Evolutionary conservation across 2,329 filamentous ascomycete species (phyloP).

Genomic region (Colletotrichum zoysiae): DNA sequence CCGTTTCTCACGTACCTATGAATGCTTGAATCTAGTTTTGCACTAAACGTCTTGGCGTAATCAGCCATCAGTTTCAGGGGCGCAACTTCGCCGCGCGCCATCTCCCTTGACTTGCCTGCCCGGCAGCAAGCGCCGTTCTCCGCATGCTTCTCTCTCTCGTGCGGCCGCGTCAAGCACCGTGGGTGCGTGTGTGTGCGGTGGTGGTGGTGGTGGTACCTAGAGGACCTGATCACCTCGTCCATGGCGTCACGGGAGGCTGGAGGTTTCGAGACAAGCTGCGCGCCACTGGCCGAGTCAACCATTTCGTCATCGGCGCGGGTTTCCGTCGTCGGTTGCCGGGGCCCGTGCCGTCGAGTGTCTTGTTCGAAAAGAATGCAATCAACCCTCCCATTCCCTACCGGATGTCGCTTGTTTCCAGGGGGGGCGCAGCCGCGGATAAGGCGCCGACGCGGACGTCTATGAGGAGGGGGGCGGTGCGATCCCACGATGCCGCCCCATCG

Average conservation of each 20-base stretch:
- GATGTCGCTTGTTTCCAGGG: neutral
- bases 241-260: slow-evolving; percentile 30
- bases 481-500: neutral
- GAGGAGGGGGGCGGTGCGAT: neutral
- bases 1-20: neutral
- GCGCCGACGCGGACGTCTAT: slow-evolving; percentile 20
- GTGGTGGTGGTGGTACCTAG: neutral
- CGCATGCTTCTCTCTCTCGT: neutral
- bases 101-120: neutral
- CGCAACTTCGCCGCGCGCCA: neutral
- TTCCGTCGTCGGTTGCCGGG: neutral
- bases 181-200: neutral
- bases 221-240: neutral
- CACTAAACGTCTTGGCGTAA: slow-evolving; percentile 8
- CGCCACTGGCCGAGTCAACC: slow-evolving; percentile 9
- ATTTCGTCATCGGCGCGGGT: slow-evolving; percentile 24
- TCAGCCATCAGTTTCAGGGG: slow-evolving; percentile 14
- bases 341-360: slow-evolving; percentile 7
- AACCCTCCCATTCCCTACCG: neutral
- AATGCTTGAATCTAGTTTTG: neutral
- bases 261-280: slow-evolving; percentile 18
- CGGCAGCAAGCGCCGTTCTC: neutral
- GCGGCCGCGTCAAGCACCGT: neutral
- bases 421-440: neutral
- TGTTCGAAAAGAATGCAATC: neutral